phyloP scores from a whole-genome alignment of 768 basidiomycete genomes.

The Kwoniella botswanensis region DNA sequence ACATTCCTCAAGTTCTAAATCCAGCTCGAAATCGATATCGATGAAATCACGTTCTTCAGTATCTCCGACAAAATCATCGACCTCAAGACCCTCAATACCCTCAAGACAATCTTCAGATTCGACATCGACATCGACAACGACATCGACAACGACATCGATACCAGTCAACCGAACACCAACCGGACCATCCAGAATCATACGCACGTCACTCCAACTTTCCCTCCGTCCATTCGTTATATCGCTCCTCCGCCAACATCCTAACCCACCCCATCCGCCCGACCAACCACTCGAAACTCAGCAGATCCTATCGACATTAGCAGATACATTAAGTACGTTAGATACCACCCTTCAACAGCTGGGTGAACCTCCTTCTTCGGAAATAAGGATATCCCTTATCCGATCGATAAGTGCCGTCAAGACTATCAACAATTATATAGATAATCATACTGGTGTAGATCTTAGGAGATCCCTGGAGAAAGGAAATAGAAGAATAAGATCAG shows the following conservation, averaged over 20 bases:
- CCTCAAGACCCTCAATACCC: background rate
- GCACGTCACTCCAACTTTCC: slow-evolving; percentile 13
- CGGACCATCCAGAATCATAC: slow-evolving; percentile 6
- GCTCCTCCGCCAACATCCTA: slow-evolving; percentile 2
- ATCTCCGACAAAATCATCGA: background rate
- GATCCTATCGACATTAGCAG: background rate
- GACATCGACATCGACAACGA: background rate
- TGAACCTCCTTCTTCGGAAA: background rate
- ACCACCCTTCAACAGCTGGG: slow-evolving; percentile 3
- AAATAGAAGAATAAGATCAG: slow-evolving; percentile 14
- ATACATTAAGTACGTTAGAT: background rate
- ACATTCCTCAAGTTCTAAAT: slow-evolving; percentile 1
- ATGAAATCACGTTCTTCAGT: background rate
- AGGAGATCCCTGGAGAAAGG: background rate
- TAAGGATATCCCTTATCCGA: slow-evolving; percentile 1
- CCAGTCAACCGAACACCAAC: background rate
- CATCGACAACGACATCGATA: background rate
- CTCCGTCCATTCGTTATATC: background rate
- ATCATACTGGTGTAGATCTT: background rate
- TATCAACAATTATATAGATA: slow-evolving; percentile 13
- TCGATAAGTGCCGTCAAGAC: background rate
- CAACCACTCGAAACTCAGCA: background rate
- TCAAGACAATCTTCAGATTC: background rate
- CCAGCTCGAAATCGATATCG: background rate
- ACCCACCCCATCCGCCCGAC: background rate